A percentile compares a stretch with the other conserved stretches of the same genome.
phyloP scores from a whole-genome alignment of 306 rosid species.

The Dalbergia cultrata region DNA sequence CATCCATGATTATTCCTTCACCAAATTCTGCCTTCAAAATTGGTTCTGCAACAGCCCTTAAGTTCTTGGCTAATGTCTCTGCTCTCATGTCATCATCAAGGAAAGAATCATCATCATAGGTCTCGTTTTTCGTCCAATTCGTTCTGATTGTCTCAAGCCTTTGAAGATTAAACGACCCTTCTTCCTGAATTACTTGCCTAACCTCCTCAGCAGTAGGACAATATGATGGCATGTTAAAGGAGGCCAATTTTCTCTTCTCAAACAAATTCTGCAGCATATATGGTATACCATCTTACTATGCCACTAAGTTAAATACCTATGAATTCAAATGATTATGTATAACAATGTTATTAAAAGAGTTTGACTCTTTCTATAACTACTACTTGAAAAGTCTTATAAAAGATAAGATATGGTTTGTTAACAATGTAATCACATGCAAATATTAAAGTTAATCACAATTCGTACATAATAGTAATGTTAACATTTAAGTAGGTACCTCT shows the following conservation, averaged over 20 bases:
- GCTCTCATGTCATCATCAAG: conserved; percentile 34
- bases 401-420: too few species aligned
- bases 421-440: too few species aligned
- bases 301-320: too few species aligned
- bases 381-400: too few species aligned
- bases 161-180: background rate
- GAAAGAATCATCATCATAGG: background rate
- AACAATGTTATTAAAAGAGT: too few species aligned
- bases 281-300: too few species aligned
- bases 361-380: too few species aligned
- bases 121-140: conserved; percentile 7
- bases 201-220: background rate
- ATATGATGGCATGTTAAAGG: background rate
- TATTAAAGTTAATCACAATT: too few species aligned
- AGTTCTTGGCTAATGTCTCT: conserved; percentile 34
- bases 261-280: background rate
- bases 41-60: conserved; percentile 57
- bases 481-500: conserved; percentile 47
- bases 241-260: background rate
- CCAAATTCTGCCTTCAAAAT: conserved; percentile 50
- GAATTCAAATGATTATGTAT: too few species aligned
- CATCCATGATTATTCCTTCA: conserved; percentile 46
- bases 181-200: background rate
- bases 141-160: background rate
- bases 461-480: too few species aligned